Evolutionary conservation across 768 basidiomycete genomes (phyloP).

Genomic region (Suillus fuscotomentosus): DNA sequence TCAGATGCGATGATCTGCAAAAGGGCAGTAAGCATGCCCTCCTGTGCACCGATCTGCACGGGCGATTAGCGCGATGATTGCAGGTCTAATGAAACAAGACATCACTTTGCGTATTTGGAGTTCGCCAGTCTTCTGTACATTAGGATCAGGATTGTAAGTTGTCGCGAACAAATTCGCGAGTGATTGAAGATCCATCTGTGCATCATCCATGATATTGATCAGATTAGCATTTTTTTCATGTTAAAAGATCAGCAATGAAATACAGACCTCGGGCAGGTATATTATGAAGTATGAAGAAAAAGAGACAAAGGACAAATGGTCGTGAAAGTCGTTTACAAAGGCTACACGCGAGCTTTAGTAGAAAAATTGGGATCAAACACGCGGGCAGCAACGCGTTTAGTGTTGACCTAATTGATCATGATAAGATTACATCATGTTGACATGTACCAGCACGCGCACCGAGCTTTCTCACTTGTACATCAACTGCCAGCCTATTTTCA

Average conservation of each 20-base stretch:
- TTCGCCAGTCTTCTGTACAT: conserved; percentile 82
- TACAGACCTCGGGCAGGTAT: conserved; percentile 1
- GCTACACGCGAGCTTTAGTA: conserved; percentile 6
- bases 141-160: conserved; percentile 81
- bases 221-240: not conserved
- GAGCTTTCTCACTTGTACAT: not conserved
- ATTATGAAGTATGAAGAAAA: conserved; percentile 1
- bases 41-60: conserved; percentile 69
- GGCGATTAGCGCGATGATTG: conserved; percentile 5
- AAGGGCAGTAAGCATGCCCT: conserved; percentile 81
- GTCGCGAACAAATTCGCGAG: conserved; percentile 78
- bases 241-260: not conserved
- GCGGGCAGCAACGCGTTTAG: not conserved
- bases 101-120: conserved; percentile 83
- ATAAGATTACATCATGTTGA: not conserved
- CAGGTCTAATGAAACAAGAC: not conserved
- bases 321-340: conserved; percentile 17
- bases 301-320: conserved; percentile 6
- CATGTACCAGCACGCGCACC: not conserved
- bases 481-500: not conserved
- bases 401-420: not conserved
- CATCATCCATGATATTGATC: not conserved
- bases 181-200: conserved; percentile 68
- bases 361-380: conserved; percentile 10
- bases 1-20: conserved; percentile 83